Base-by-base conservation (phyloP, 164 flowering plant genomes). In the Liriodendron chinense region DNA sequence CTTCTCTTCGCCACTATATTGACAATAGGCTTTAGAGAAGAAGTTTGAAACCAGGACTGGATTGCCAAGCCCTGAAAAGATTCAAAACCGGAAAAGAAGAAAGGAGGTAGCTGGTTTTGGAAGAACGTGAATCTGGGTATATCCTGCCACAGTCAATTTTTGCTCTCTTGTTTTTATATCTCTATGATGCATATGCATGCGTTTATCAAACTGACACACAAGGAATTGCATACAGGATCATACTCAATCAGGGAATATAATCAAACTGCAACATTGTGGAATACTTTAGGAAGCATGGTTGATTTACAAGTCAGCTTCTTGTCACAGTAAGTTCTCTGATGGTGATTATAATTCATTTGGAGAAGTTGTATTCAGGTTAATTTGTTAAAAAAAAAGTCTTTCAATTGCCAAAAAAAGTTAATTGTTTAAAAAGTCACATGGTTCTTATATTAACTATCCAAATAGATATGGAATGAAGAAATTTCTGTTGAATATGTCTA, bases 11-110 rank as follows among this genome's bases (percentile, higher is more conserved):
- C 76, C 50, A 48, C 65, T 70, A 13, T 80, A 34, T 62, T 74
- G 34, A 70, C 56, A n/a, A 25, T 88, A 96, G 99, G 92, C 89
- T 47, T 76, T 96, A 79, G 99, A 96, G 80, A 89, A 87, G 83
- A 91, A 90, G 82, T 92, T 86, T 57, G 98, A 93, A 82, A 85
- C 84, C 12, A 84, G 23, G 77, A 93, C 97, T 74, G 97, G 96
- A 70, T 56, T 81, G 23, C 87, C 91, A 16, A 91, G 93, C 80
- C 99, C 99, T 66, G 99, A 96, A 82, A 90, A 77, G 81, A 76
- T 92, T 76, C 89, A 89, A 64, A 72, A 79, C 47, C 82, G 76
- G 56, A 82, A 80, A 80, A 76, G 80, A 73, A 85, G 49, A 83
- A 87, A 79, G 74, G 86, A 63, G 64, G 90, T 84, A 72, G 86